These are phyloP conservation scores for Escallonia rubra DNA, from an alignment of 129 eudicot species.

Conservation along the genomic window DNA sequence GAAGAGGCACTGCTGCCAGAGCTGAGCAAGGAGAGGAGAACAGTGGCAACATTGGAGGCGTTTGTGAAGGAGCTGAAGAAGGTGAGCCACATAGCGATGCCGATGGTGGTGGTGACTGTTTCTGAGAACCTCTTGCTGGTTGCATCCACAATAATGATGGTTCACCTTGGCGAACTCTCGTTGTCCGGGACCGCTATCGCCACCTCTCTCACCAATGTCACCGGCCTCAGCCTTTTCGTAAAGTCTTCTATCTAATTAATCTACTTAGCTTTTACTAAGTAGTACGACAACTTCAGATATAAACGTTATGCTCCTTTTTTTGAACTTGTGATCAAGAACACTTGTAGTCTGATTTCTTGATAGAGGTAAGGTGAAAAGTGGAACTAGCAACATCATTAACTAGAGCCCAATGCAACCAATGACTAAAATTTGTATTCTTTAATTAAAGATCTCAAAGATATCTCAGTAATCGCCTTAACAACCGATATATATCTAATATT, in stretches of 20 bases:
- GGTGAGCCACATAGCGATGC: slow-evolving; percentile 15
- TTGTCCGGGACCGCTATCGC: slow-evolving; percentile 26
- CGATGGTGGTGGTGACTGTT: slow-evolving; percentile 28
- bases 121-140: slow-evolving; percentile 16
- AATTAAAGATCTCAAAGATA: too few species aligned
- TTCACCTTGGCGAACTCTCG: slow-evolving; percentile 23
- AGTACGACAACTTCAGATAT: too few species aligned
- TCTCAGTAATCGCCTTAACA: too few species aligned
- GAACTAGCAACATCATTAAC: too few species aligned
- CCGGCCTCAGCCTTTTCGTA: slow-evolving; percentile 29
- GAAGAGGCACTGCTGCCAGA: slow-evolving; percentile 15
- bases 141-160: slow-evolving; percentile 27
- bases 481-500: too few species aligned
- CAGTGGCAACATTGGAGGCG: slow-evolving; percentile 6
- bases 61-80: slow-evolving; percentile 20
- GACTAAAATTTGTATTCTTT: too few species aligned
- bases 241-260: not conserved
- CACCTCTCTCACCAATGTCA: slow-evolving; percentile 27
- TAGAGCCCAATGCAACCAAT: too few species aligned
- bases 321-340: too few species aligned
- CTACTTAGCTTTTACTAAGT: too few species aligned
- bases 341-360: too few species aligned
- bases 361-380: too few species aligned
- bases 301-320: too few species aligned
- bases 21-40: slow-evolving; percentile 4